Base-by-base conservation (phyloP, 495 filamentous ascomycete species). In the Hypoxylon trugodes region DNA sequence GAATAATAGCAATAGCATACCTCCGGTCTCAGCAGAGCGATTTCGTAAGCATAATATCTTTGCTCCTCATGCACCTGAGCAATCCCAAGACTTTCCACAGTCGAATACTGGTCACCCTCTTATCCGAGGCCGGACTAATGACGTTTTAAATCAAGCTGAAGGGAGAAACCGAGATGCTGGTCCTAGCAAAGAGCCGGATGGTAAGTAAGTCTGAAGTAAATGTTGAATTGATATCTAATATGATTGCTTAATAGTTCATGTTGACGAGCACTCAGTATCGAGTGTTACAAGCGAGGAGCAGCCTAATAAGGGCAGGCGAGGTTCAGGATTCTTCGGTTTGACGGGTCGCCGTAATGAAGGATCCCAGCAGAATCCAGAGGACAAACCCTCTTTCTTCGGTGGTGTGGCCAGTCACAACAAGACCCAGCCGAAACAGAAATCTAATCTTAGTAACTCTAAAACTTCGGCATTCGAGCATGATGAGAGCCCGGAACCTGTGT, bases 1-100 rank as follows among this genome's bases (percentile, higher is more conserved):
- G 32, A 61, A 61, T 30, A 63, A 61, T 16, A 61, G 65, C 1
- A 68, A 65, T 42, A 70, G 69, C 15, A 71, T 72, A 46, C 75
- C 75, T 25, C 76, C 77, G 15, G 72, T 75, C 9, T 74, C 76
- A 9, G 76, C 75, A 8, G 70, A 73, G 33, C 68, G 76, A 16
- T 78, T 72, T 49, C 73, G 73, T 33, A 64, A 64, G 2, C 70
- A 65, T 10, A 68, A 68, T 41, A 64, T 73, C 13, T 73, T 69
- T 32, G 46, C 57, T 51, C 50, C 57, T 21, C 43, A 54, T 12
- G 48, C 22, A 15, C 46, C 61, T 7, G 54, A 56, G 9, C 67
- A 60, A 35, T 59, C 63, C 1, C 70, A 66, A 54, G 59, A 35
- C 6, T 41, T 62, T 22, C 68, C 61, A 10, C 35, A 54, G 6